Evolutionary conservation across 106 monocot genomes (phyloP), one percentile per base, ranked within the genome.

Genomic region (Acanthochlamys bracteata): DNA sequence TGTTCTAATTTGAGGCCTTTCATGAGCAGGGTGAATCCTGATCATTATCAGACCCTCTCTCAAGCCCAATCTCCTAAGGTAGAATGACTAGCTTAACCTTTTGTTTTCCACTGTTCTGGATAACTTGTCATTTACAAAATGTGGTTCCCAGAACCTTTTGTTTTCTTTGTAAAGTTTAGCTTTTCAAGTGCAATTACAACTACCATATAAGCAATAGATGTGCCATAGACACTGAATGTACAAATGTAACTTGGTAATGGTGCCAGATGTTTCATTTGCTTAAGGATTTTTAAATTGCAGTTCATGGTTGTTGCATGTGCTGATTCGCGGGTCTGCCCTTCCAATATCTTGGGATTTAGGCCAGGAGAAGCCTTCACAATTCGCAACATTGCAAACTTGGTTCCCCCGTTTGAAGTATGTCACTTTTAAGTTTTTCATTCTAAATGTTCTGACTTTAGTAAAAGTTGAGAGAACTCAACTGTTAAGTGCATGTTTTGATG

Each of bases 291-390:
- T 80, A 56, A 42, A 69, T 7, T 88, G 78, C 84, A 96, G 96
- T 96, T 90, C 67, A 83, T 91, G 86, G 90, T 96, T 22, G 75
- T 96, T 84, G 90, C 96, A 68, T 96, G 96, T 75, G 86, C 82
- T 58, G 96, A 96, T 75, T 96, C 96, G 14, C 87, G 96, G 76
- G 96, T 96, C 68, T 96, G 96, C 55, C 96, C 96, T 65, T 80
- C 90, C 16, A 76, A 25, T 55, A 72, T 91, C 60, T 80, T 96
- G 74, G 96, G 96, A 20, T 76, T 96, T 71, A 78, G 90, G 70
- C 87, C 90, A 47, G 96, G 96, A 58, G 96, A 96, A 91, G 88
- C 96, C 26, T 96, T 96, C 67, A 96, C 84, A 12, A 74, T 96
- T 7, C 73, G 96, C 20, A 96, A 96, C 73, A 71, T 96, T 39